Conservation (phyloP, 768 basidiomycete species). For the Podaxis sp. region DNA sequence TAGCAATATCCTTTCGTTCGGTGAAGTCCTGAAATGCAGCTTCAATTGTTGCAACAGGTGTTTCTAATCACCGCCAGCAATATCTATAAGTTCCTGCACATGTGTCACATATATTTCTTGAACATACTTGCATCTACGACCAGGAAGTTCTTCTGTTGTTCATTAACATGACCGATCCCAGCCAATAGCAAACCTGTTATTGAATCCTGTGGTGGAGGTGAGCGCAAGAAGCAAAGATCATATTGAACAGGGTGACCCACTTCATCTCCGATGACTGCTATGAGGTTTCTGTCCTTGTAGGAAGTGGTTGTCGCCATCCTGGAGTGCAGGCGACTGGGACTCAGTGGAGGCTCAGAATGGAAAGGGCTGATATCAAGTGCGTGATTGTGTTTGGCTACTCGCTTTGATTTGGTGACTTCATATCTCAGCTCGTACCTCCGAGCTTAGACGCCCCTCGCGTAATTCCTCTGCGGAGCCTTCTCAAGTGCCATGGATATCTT, state of each 20-base stretch:
- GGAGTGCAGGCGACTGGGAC: not conserved
- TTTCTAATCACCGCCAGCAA: constrained; percentile 54
- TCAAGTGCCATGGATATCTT: constrained; percentile 58
- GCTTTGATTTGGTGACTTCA: constrained; percentile 6
- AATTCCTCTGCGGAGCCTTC: not conserved
- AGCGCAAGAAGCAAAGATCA: constrained; percentile 12
- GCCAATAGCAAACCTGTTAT: constrained; percentile 95
- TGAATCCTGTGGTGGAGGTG: constrained; percentile 67
- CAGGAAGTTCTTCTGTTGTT: constrained; percentile 92
- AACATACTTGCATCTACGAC: constrained; percentile 89
- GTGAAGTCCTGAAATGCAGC: constrained; percentile 93
- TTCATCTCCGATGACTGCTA: constrained; percentile 98
- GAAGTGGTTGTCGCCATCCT: constrained; percentile 53
- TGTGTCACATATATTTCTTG: not conserved
- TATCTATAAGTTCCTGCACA: not conserved
- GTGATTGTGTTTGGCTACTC: constrained; percentile 15
- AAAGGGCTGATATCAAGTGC: constrained; percentile 3
- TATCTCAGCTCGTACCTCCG: not conserved
- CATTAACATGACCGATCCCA: constrained; percentile 89
- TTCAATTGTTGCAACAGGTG: constrained; percentile 88
- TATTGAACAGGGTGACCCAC: constrained; percentile 40
- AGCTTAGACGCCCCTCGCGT: not conserved
- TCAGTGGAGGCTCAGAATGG: constrained; percentile 3
- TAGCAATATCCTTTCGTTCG: constrained; percentile 91
- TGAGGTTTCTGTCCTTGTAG: constrained; percentile 80